Percentiles rank a stretch among this genome's conserved stretches.
Evolutionary conservation across 2,329 filamentous ascomycete genomes (phyloP).

Genomic region (Pyricularia sp.): DNA sequence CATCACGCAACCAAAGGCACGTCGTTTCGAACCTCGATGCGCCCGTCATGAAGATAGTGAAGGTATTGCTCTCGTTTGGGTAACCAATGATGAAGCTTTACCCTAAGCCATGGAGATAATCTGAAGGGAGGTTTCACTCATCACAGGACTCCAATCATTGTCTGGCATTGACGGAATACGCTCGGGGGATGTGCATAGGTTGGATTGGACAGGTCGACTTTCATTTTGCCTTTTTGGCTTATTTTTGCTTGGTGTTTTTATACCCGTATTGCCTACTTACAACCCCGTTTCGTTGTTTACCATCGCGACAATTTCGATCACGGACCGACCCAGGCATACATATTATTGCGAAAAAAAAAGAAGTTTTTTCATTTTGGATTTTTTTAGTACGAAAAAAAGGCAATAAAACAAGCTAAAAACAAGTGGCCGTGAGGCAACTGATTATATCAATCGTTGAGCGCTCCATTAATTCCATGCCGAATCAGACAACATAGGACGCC

Average conservation of each 20-base stretch:
- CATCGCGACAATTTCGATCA: too few relatives aligned
- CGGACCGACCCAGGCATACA: too few relatives aligned
- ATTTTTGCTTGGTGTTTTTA: slow-evolving; percentile 3
- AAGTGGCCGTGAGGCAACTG: not conserved
- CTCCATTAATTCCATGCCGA: not conserved
- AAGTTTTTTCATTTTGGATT: too few relatives aligned
- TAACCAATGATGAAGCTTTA: slow-evolving; percentile 52
- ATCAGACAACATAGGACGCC: not conserved
- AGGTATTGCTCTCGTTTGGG: slow-evolving; percentile 56
- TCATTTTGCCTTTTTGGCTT: slow-evolving; percentile 18
- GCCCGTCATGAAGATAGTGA: slow-evolving; percentile 47
- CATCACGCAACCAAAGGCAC: not conserved
- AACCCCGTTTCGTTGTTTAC: too few relatives aligned
- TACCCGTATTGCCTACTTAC: too few relatives aligned
- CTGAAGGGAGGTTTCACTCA: slow-evolving; percentile 67
- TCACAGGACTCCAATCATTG: slow-evolving; percentile 63
- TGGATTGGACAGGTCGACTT: slow-evolving; percentile 45
- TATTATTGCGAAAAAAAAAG: too few relatives aligned
- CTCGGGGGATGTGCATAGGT: slow-evolving; percentile 44
- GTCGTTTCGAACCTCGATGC: not conserved
- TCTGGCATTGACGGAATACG: slow-evolving; percentile 61
- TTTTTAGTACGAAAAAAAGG: not conserved
- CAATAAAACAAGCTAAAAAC: not conserved
- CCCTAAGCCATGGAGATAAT: slow-evolving; percentile 61
- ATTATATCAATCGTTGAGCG: not conserved